Evolutionary conservation across 1,284 basidiomycete species (phyloP).

Genomic region (Puccinia novopanici): DNA sequence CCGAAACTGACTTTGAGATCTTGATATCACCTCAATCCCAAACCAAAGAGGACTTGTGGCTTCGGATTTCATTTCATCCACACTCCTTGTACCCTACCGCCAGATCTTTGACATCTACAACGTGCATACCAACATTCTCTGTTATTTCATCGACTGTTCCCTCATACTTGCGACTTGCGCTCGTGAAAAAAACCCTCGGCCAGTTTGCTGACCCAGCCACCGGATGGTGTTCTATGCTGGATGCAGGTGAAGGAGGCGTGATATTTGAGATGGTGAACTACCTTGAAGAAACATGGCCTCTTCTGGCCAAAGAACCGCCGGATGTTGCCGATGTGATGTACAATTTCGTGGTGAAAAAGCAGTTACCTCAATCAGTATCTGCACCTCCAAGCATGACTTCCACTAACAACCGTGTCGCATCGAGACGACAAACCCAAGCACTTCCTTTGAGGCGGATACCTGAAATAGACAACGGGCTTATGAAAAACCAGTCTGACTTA

Average conservation of each 20-base stretch:
- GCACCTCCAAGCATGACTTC: neutral
- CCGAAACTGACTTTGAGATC: constrained; percentile 57
- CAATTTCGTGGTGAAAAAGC: constrained; percentile 53
- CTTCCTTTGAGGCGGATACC: constrained; percentile 35
- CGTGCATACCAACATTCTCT: constrained; percentile 71
- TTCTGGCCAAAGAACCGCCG: constrained; percentile 57
- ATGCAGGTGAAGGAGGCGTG: constrained; percentile 71
- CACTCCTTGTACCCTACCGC: constrained; percentile 66
- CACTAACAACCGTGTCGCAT: constrained; percentile 9
- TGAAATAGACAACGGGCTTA: constrained; percentile 22
- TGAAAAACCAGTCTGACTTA: constrained; percentile 18
- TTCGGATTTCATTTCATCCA: constrained; percentile 69
- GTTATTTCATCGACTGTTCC: constrained; percentile 72
- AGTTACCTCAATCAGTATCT: constrained; percentile 39
- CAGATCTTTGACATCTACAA: constrained; percentile 56
- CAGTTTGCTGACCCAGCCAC: constrained; percentile 60
- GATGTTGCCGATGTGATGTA: constrained; percentile 57
- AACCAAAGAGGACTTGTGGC: constrained; percentile 62
- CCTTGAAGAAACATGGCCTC: constrained; percentile 63
- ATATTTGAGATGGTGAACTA: constrained; percentile 74
- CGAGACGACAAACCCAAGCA: constrained; percentile 45
- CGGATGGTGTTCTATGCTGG: constrained; percentile 64
- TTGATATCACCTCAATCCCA: constrained; percentile 54
- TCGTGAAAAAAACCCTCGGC: constrained; percentile 59
- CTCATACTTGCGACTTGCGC: constrained; percentile 80